phyloP scores from a whole-genome alignment of 1,139 yeast genomes.

The Candida glucosophila region DNA sequence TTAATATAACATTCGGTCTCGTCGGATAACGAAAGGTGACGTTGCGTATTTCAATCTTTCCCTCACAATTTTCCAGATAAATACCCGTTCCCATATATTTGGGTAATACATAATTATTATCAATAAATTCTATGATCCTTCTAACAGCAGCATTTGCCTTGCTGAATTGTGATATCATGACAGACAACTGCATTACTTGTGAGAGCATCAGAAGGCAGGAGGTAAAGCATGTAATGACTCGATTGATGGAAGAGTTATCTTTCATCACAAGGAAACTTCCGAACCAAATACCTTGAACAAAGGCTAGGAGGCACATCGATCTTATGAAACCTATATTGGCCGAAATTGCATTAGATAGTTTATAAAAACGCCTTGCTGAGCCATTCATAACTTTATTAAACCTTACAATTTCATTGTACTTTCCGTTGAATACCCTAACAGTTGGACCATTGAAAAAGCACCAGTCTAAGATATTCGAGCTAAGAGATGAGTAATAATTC shows the following conservation, averaged over 20 bases:
- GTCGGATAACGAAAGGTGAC: constrained; percentile 57
- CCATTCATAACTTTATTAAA: constrained; percentile 29
- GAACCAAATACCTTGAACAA: constrained; percentile 89
- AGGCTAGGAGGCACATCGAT: constrained; percentile 35
- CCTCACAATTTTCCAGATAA: constrained; percentile 26
- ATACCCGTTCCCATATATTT: constrained; percentile 10
- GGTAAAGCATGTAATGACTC: constrained; percentile 75
- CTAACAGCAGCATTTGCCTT: constrained; percentile 57
- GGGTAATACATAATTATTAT: constrained; percentile 4
- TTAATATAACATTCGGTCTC: constrained; percentile 40
- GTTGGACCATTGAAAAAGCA: constrained; percentile 49
- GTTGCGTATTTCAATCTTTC: constrained; percentile 41
- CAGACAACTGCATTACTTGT: constrained; percentile 42
- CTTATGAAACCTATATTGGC: constrained; percentile 53
- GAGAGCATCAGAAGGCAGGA: constrained; percentile 68
- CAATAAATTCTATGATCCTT: constrained; percentile 22
- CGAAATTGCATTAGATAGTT: constrained; percentile 40
- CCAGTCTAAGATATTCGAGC: constrained; percentile 67
- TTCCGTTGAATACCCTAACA: constrained; percentile 57
- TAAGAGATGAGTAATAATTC: constrained; percentile 44
- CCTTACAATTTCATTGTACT: constrained; percentile 37
- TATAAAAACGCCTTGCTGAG: constrained; percentile 42
- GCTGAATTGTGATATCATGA: constrained; percentile 47
- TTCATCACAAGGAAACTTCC: constrained; percentile 59
- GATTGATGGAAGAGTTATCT: constrained; percentile 44